Percentiles rank a stretch among this genome's conserved stretches.
Conservation (phyloP, 768 basidiomycete genomes). For the Pulveroboletus frians region DNA sequence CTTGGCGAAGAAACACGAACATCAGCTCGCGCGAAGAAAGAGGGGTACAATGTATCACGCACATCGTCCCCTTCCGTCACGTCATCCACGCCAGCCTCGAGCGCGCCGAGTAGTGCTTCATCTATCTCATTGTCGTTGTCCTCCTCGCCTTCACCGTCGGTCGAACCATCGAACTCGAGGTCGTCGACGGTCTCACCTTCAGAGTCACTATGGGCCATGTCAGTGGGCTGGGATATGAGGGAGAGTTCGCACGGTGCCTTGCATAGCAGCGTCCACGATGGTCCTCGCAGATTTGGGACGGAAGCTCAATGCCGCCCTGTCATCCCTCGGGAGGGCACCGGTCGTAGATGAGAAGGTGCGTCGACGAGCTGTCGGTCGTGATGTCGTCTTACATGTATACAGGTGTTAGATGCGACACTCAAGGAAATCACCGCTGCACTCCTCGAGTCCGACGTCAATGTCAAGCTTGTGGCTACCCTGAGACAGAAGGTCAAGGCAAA, state of each 20-base stretch:
- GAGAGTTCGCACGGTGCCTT: constrained; percentile 28
- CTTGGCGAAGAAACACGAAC: constrained; percentile 25
- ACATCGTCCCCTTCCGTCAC: constrained; percentile 71
- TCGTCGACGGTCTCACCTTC: constrained; percentile 62
- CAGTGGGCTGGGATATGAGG: not conserved
- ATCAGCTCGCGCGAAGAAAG: constrained; percentile 1
- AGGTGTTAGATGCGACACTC: constrained; percentile 91
- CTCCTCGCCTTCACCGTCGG: constrained; percentile 42
- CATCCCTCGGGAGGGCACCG: constrained; percentile 79
- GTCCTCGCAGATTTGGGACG: constrained; percentile 94
- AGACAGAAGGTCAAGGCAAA: constrained; percentile 88
- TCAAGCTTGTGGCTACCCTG: constrained; percentile 85
- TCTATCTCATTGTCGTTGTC: constrained; percentile 49
- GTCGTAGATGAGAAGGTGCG: constrained; percentile 88
- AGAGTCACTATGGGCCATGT: constrained; percentile 54
- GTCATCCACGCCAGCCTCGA: constrained; percentile 54
- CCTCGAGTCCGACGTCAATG: constrained; percentile 96
- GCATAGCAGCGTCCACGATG: constrained; percentile 47
- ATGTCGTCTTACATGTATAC: constrained; percentile 7
- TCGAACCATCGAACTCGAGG: constrained; percentile 46
- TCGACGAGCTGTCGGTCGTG: constrained; percentile 1
- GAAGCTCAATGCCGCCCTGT: constrained; percentile 89
- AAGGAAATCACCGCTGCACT: constrained; percentile 94
- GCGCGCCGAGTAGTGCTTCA: constrained; percentile 57
- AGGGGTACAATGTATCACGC: constrained; percentile 22